A percentile compares a stretch with the other conserved stretches of the same genome.
Evolutionary conservation across 2,329 filamentous ascomycete species (phyloP).

Genomic region (Dactylonectria macrodidyma): DNA sequence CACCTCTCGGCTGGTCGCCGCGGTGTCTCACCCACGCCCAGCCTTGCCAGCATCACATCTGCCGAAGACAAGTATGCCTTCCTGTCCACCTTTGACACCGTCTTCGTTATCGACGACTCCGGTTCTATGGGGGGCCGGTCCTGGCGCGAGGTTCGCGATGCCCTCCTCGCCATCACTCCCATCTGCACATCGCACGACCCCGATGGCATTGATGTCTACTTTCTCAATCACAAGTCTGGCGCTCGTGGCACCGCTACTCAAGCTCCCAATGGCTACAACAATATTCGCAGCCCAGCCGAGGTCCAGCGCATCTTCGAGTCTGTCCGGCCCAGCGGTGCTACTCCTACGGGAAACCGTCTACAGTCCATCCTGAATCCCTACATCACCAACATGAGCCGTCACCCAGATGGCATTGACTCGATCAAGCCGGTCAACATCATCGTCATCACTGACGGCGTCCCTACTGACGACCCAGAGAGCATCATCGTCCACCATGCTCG

Average conservation of each 20-base stretch:
- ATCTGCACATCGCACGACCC: too few relatives aligned
- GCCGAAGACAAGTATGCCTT: too few relatives aligned
- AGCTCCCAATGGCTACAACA: conserved; percentile 71
- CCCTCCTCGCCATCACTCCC: too few relatives aligned
- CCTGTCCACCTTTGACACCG: too few relatives aligned
- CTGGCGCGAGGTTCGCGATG: too few relatives aligned
- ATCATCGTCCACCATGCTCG: conserved; percentile 77
- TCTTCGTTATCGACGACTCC: too few relatives aligned
- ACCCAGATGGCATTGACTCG: conserved; percentile 55
- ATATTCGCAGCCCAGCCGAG: conserved; percentile 70
- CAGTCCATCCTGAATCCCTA: conserved; percentile 82
- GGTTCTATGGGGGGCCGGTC: too few relatives aligned
- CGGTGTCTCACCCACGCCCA: too few relatives aligned
- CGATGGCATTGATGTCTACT: too few relatives aligned
- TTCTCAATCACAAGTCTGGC: too few relatives aligned
- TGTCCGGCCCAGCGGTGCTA: conserved; percentile 77
- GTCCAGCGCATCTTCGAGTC: conserved; percentile 79
- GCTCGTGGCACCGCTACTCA: conserved; percentile 53
- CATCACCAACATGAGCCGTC: conserved; percentile 60
- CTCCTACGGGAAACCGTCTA: conserved; percentile 82
- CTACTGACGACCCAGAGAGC: conserved; percentile 83
- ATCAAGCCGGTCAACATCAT: conserved; percentile 92
- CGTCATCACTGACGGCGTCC: conserved; percentile 89
- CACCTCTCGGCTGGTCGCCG: too few relatives aligned
- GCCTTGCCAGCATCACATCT: too few relatives aligned